Conservation (phyloP, 768 basidiomycete genomes). For the Termitomyces sp. region DNA sequence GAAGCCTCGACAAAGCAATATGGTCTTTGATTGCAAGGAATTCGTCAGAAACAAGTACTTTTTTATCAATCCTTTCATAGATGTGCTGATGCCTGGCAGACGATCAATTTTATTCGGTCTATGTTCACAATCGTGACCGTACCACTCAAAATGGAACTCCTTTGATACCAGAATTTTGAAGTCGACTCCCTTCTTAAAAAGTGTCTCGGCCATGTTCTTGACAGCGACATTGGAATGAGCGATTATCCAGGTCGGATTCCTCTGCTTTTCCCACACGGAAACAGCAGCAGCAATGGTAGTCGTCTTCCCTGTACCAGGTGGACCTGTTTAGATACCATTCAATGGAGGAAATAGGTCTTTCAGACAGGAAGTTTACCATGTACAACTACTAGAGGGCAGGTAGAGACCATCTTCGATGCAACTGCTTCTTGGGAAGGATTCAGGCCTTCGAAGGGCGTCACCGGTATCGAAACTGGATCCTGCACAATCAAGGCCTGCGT, state of each 20-base stretch:
- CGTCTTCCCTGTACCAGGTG: constrained; percentile 52
- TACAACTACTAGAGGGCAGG: constrained; percentile 26
- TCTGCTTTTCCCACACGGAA: constrained; percentile 25
- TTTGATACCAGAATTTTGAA: constrained; percentile 43
- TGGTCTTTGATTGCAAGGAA: constrained; percentile 22
- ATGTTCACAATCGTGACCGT: constrained; percentile 3
- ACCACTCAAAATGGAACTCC: constrained; percentile 47
- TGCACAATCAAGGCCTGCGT: neutral
- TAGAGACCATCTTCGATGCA: constrained; percentile 29
- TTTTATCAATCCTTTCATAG: constrained; percentile 27
- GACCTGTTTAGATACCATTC: constrained; percentile 24
- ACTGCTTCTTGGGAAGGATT: constrained; percentile 35
- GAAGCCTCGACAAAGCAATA: constrained; percentile 16
- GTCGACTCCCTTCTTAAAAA: constrained; percentile 28
- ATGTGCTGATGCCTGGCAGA: constrained; percentile 45
- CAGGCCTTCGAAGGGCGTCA: constrained; percentile 9
- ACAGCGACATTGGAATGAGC: constrained; percentile 49
- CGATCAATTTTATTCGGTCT: neutral
- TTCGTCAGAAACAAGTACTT: constrained; percentile 38
- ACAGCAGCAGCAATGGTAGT: constrained; percentile 43
- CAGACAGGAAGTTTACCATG: constrained; percentile 25
- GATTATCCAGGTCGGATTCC: constrained; percentile 31
- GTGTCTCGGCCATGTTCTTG: constrained; percentile 43
- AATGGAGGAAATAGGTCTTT: neutral
- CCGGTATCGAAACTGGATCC: neutral